A percentile compares a stretch with the other conserved stretches of the same genome.
Evolutionary conservation across 768 basidiomycete species (phyloP).

Genomic region (Panellus pusillus): DNA sequence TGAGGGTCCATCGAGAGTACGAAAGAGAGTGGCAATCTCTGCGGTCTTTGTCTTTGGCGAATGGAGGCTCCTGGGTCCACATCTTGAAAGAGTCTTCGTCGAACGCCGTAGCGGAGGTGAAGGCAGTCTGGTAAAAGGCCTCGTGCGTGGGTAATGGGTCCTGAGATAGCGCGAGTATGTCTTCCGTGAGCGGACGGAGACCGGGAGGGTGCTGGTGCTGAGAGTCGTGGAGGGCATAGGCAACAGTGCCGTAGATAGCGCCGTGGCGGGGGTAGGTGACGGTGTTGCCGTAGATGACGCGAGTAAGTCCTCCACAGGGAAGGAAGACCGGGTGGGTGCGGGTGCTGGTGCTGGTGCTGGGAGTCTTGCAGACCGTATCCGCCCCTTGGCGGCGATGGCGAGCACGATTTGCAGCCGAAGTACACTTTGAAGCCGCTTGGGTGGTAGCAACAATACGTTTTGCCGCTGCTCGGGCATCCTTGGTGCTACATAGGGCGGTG

Average conservation of each 20-base stretch:
- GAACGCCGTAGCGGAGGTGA: background rate
- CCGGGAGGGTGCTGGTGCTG: background rate
- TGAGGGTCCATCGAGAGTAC: background rate
- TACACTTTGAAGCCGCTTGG: too few species aligned
- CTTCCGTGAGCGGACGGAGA: too few species aligned
- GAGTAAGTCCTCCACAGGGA: too few species aligned
- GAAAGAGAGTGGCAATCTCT: background rate
- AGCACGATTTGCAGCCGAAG: too few species aligned
- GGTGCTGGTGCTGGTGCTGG: too few species aligned
- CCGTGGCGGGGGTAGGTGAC: too few species aligned
- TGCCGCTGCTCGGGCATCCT: background rate
- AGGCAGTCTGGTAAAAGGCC: background rate
- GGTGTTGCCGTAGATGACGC: too few species aligned
- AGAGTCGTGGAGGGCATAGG: too few species aligned
- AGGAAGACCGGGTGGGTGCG: too few species aligned
- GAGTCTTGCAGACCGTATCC: background rate
- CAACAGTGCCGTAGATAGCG: too few species aligned
- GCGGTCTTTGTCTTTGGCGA: background rate
- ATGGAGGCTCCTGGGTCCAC: background rate
- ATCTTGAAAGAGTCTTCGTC: background rate
- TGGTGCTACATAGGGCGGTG: background rate
- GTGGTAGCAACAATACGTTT: too few species aligned
- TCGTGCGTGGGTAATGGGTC: background rate
- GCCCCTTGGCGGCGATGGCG: background rate
- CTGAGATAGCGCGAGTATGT: background rate